Evolutionary conservation across 352 stramenopile genomes (phyloP), one percentile per base, ranked within the genome.

Genomic region (Globisporangium mamillatum): DNA sequence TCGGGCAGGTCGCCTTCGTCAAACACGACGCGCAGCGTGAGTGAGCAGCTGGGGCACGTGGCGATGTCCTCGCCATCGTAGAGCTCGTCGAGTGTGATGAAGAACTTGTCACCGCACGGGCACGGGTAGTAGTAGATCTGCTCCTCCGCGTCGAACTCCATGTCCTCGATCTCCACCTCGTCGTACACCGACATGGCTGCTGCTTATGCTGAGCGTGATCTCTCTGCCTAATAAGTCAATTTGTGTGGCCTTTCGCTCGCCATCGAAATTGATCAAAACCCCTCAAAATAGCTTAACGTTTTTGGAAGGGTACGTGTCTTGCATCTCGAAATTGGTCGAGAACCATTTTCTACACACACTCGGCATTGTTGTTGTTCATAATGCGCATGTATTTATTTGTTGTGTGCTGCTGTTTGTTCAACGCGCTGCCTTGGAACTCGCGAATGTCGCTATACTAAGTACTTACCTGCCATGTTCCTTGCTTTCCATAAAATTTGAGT

Each of bases 161-260:
- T 99, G 76, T 99, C 97, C 78, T 98, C 94, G 71, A 99, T 97
- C 86, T 98, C 94, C 41, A 99, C 93, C 79, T 99, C 97, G 82
- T 99, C 97, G 80, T 99, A 99, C 63, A 99, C 83, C 44, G 88
- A 89, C 86, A 96, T 95, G 24, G 50, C 65, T 64, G 48, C 18
- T 65, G 20, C 2, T 46, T 46, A 16, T 16, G 14, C 38, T 46
- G 14, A 46, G 38, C 32, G 32, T 38, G 32, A 32, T 32, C 29
- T 54, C 48, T 54, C 4, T 3, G 48, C 48, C 48, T 16, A 50
- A 50, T 50, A 16, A 50, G 44, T 12, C 44, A 24, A 52, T 52
- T 52, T 6, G 18, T n/a, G 41, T 50, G 18, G 44, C 44, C 18
- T 52, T 52, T 52, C 44, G 44, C 44, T 52, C 44, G 44, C 44